phyloP scores from a whole-genome alignment of 768 basidiomycete species.

The Royoungia palumana region DNA sequence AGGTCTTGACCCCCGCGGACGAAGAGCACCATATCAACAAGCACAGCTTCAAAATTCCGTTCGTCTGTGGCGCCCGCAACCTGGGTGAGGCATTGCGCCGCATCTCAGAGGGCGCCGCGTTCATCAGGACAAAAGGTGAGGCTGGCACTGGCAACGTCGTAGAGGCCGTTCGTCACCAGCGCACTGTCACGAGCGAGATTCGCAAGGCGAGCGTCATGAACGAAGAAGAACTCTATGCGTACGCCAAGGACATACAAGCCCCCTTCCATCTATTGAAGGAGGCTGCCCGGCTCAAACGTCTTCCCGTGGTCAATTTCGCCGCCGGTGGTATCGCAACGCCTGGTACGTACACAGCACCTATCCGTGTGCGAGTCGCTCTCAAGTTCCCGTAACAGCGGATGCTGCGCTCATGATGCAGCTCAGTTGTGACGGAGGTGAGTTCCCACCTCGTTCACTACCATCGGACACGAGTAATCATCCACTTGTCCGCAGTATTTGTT shows the following conservation, averaged over 20 bases:
- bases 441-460: background rate
- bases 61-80: conserved; percentile 94
- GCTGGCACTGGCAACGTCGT: conserved; percentile 88
- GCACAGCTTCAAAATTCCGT: conserved; percentile 90
- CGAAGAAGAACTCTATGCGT: conserved; percentile 92
- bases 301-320: conserved; percentile 96
- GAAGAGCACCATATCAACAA: conserved; percentile 97
- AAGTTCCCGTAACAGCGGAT: conserved; percentile 53
- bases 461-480: background rate
- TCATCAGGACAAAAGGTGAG: conserved; percentile 97
- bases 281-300: conserved; percentile 85
- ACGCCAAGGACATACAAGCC: conserved; percentile 88
- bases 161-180: conserved; percentile 91
- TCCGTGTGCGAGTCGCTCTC: background rate
- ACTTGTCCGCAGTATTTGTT: conserved; percentile 71
- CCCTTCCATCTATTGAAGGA: conserved; percentile 97
- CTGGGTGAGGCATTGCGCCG: conserved; percentile 95
- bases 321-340: conserved; percentile 93
- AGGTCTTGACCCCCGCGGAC: conserved; percentile 94
- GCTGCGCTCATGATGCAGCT: conserved; percentile 99
- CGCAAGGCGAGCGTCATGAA: conserved; percentile 82
- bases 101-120: conserved; percentile 95
- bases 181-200: conserved; percentile 81
- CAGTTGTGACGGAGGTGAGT: conserved; percentile 90
- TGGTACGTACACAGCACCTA: conserved; percentile 43